Evolutionary conservation across 2,329 filamentous ascomycete genomes (phyloP), one percentile per base, ranked within the genome.

Genomic region (Alternaria triticina): DNA sequence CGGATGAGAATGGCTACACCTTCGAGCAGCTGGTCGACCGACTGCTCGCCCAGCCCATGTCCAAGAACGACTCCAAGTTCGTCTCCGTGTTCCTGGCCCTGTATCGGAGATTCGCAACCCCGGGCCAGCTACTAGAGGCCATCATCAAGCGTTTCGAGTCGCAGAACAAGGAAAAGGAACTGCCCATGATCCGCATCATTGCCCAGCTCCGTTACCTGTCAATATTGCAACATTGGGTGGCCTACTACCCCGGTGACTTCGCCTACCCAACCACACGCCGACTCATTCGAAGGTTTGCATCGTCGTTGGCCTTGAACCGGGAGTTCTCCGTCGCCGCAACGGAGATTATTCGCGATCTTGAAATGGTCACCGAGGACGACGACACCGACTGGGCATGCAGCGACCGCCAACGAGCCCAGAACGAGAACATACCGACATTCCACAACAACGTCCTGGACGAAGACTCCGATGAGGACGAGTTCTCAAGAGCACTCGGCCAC

Each of bases 91-190:
- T 98, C 74, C 85, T 98, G 28, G 97, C 95, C 68, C 84, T 98
- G 13, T 98, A 98, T 80, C 91, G 96, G 66, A 96, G 96, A 78
- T 98, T 99, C 77, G 91, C 93, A 5, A 88, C 94, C 2, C 96
- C 96, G 0, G 86, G 87, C 10, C 87, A 91, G 68, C 85, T 99
- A 5, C 88, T 98, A 56, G 87, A 89, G 44, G 89, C 92, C 8
- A 91, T 98, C 47, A 84, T 97, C 44, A 86, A 90, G 61, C 89
- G 91, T 43, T 88, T 97, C 64, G 91, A 97, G 68, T 85, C 83
- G 15, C 83, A 91, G 23, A 88, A 89, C 72, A 87, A 89, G 46
- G 89, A 91, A 64, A 89, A 87, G 68, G 84, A 85, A 10, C 86
- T 89, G 67, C 90, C 92, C 66, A 86, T 97, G 46, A 90, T 90